Base-by-base conservation (phyloP, 73 alveolate genomes). In the Urostyla sp. region DNA sequence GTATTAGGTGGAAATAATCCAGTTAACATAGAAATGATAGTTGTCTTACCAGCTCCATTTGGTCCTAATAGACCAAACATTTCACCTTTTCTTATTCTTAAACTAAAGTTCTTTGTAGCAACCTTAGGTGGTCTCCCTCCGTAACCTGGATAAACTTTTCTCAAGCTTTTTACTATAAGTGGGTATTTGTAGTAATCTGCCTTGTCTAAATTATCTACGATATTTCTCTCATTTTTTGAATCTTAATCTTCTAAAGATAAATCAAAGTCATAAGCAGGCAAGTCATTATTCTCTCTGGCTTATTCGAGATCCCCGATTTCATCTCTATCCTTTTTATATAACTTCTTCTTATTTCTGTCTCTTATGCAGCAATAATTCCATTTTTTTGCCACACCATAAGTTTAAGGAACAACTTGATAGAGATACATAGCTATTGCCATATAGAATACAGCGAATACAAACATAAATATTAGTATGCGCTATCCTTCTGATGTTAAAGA, bases 1-100 rank as follows among this genome's bases (percentile, higher is more conserved):
- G 91, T 89, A 48, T 91, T 85, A 36, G 99, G 97, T 13, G 87
- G 90, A 75, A 92, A 95, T 27, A 97, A 85, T 44, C 99, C 99
- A 0, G 98, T 97, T 37, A 97, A 88, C 91, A 93, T 84, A 23
- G 99, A 94, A 55, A 97, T 95, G 50, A 97, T 80, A 0, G 99
- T 91, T 46, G 99, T 97, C 72, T 97, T 97, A 31, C 99, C 99
- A 30, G 99, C 99, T 37, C 99, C 99, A 90, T 97, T 97, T 13
- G 99, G 99, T 21, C 99, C 99, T 28, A 97, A 87, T 21, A 97
- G 74, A 7, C 99, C 98, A 85, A 97, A 97, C 66, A 97, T 94
- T 78, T 97, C 99, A 24, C 98, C 98, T 50, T 89, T 87, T 43
- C 72, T 80, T 0, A 95, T 92, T 49, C 85, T 76, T 15, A 95